Conservation (phyloP, 1,284 basidiomycete genomes). For the Cystobasidiaceae sp. region DNA sequence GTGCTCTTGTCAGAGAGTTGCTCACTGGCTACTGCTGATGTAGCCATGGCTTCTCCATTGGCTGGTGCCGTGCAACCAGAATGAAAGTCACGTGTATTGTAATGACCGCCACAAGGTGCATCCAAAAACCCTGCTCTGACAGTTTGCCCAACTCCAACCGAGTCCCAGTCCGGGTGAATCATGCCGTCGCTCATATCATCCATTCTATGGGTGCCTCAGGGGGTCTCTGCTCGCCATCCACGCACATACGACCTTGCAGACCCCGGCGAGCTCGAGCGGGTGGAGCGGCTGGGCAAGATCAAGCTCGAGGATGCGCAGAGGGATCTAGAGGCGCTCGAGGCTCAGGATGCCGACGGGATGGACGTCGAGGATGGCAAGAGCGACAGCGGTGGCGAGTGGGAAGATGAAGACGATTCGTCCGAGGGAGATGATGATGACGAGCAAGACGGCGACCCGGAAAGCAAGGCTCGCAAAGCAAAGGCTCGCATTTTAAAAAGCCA, state of each 20-base stretch:
- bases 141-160: too few species aligned
- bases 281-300: slow-evolving; percentile 79
- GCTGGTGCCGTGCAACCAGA: too few species aligned
- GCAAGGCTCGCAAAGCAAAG: slow-evolving; percentile 39
- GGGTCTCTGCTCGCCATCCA: slow-evolving; percentile 70
- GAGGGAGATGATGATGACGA: slow-evolving; percentile 47
- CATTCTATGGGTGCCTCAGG: slow-evolving; percentile 71
- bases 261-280: slow-evolving; percentile 72
- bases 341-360: slow-evolving; percentile 60
- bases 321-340: slow-evolving; percentile 77
- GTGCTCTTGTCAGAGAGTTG: too few species aligned
- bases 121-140: neutral
- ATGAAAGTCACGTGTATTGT: too few species aligned
- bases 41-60: too few species aligned
- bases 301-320: slow-evolving; percentile 80
- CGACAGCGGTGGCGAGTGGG: slow-evolving; percentile 44
- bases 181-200: slow-evolving; percentile 52
- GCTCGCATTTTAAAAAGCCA: slow-evolving; percentile 5
- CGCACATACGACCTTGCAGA: slow-evolving; percentile 87
- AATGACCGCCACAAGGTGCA: too few species aligned
- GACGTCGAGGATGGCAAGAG: slow-evolving; percentile 58
- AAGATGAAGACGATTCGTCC: slow-evolving; percentile 49
- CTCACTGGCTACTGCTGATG: too few species aligned
- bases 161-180: neutral
- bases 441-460: slow-evolving; percentile 52